Percentiles rank a stretch among this genome's conserved stretches.
phyloP scores from a whole-genome alignment of 441 rosid species.

The Biscutella laevigata region DNA sequence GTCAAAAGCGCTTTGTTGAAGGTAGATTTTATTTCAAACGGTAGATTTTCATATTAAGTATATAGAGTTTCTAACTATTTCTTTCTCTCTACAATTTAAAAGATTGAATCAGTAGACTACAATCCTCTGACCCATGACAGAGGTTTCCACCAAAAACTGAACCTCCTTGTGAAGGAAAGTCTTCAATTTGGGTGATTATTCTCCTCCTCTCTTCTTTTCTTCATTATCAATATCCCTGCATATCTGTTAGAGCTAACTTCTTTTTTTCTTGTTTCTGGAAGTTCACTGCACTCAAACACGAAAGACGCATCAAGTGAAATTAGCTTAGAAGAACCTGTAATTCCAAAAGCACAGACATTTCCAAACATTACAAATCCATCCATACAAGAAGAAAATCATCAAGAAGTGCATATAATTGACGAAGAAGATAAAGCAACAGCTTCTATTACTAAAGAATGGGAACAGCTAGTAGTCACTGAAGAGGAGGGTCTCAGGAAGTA shows the following conservation, averaged over 20 bases:
- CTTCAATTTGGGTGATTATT: slow-evolving; percentile 58
- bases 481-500: slow-evolving; percentile 22
- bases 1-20: slow-evolving; percentile 44
- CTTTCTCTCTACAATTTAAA: slow-evolving; percentile 8
- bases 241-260: not conserved
- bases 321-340: slow-evolving; percentile 29
- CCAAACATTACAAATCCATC: slow-evolving; percentile 11
- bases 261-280: slow-evolving; percentile 12
- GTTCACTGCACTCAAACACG: slow-evolving; percentile 35
- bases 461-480: slow-evolving; percentile 59
- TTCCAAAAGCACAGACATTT: slow-evolving; percentile 20
- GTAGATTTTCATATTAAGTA: not conserved
- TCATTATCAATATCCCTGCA: not conserved
- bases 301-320: slow-evolving; percentile 29
- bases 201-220: slow-evolving; percentile 10
- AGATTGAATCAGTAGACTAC: slow-evolving; percentile 69
- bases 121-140: slow-evolving; percentile 65
- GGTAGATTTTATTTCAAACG: slow-evolving; percentile 31
- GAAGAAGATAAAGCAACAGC: slow-evolving; percentile 38
- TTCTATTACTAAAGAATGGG: slow-evolving; percentile 76
- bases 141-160: slow-evolving; percentile 77
- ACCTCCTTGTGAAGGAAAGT: slow-evolving; percentile 61
- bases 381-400: slow-evolving; percentile 1
- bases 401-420: slow-evolving; percentile 19
- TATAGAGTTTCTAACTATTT: not conserved